Evolutionary conservation across 371 early-diverging fungal genomes (phyloP).

Genomic region (Amoeboaphelidium protococcarum): DNA sequence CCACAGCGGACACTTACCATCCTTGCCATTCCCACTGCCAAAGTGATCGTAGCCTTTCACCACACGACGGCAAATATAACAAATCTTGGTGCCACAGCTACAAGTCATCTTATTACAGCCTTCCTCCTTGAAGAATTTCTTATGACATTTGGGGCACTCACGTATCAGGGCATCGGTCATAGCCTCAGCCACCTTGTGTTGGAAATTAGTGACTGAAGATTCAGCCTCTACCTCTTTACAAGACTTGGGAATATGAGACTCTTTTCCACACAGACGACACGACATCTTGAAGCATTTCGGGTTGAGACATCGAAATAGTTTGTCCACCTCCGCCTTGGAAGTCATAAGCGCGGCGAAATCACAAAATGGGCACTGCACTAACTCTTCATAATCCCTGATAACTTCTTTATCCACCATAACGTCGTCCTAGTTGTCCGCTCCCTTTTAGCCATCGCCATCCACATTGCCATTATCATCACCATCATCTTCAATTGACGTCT

Average conservation of each 20-base stretch:
- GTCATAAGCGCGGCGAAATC: slow-evolving; percentile 14
- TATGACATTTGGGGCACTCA: slow-evolving; percentile 19
- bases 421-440: slow-evolving; percentile 8
- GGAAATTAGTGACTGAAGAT: slow-evolving; percentile 7
- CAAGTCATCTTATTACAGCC: slow-evolving; percentile 26
- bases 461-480: not conserved
- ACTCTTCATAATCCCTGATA: no score
- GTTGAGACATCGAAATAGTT: slow-evolving; percentile 16
- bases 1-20: slow-evolving; percentile 14
- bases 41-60: slow-evolving; percentile 20
- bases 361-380: slow-evolving; percentile 22
- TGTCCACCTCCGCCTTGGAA: slow-evolving; percentile 10
- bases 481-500: not conserved
- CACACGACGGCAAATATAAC: slow-evolving; percentile 17
- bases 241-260: slow-evolving; percentile 15
- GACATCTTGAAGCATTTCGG: slow-evolving; percentile 12
- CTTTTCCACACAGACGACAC: slow-evolving; percentile 15
- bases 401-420: no score
- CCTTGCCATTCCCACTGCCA: slow-evolving; percentile 5
- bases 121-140: slow-evolving; percentile 8
- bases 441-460: not conserved
- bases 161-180: slow-evolving; percentile 23
- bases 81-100: slow-evolving; percentile 11
- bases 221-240: slow-evolving; percentile 11
- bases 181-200: slow-evolving; percentile 20